Evolutionary conservation across 2,329 filamentous ascomycete genomes (phyloP).

Genomic region (Neonectria magnoliae): DNA sequence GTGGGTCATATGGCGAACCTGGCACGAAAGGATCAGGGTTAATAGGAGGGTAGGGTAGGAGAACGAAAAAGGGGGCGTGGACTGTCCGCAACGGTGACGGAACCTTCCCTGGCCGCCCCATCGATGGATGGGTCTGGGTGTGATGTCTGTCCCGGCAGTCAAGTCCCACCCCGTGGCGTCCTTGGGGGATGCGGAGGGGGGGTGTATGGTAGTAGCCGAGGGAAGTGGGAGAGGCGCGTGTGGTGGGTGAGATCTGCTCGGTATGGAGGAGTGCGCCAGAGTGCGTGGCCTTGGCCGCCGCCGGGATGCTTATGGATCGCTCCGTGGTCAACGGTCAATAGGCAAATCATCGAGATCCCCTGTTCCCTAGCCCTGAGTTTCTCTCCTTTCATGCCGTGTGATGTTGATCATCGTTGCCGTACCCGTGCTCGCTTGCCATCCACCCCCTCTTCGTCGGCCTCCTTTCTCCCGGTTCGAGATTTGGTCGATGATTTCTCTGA

Average conservation of each 20-base stretch:
- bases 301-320: constrained; percentile 43
- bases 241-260: constrained; percentile 37
- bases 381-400: constrained; percentile 33
- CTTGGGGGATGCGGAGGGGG: constrained; percentile 9
- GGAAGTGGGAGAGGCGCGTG: constrained; percentile 19
- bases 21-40: constrained; percentile 40
- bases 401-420: constrained; percentile 32
- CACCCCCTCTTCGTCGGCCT: constrained; percentile 1
- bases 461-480: neutral
- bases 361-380: constrained; percentile 33
- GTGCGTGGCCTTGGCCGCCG: constrained; percentile 38
- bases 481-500: neutral
- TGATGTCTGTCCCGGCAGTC: constrained; percentile 41
- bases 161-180: constrained; percentile 31
- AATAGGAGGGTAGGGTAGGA: constrained; percentile 21
- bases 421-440: neutral
- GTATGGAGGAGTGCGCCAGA: constrained; percentile 32
- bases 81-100: constrained; percentile 31
- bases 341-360: constrained; percentile 35
- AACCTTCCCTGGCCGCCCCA: constrained; percentile 39
- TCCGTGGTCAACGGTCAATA: constrained; percentile 44
- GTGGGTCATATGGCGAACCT: constrained; percentile 40
- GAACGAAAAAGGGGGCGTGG: constrained; percentile 33
- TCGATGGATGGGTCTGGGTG: constrained; percentile 29
- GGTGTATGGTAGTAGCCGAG: constrained; percentile 22